Evolutionary conservation across 2,329 filamentous ascomycete genomes (phyloP).

Genomic region (Neonectria faginata): DNA sequence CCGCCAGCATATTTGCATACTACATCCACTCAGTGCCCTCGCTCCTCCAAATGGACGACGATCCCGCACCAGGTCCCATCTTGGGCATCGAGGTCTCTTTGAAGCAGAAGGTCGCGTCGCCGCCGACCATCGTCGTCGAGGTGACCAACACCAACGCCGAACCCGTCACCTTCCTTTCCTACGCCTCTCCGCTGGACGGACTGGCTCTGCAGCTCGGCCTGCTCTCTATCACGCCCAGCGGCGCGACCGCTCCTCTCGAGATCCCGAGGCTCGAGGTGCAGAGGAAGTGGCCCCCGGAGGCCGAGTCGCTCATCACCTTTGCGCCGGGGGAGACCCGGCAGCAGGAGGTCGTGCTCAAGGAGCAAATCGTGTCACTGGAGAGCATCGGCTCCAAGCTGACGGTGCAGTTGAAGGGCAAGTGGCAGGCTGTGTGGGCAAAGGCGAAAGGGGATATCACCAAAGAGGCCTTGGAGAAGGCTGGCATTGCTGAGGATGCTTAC

Average conservation of each 20-base stretch:
- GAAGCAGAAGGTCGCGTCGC: conserved; percentile 49
- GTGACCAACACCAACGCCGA: conserved; percentile 55
- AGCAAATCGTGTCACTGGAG: conserved; percentile 51
- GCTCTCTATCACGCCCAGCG: conserved; percentile 54
- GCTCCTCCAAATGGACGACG: conserved; percentile 28
- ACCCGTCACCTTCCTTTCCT: conserved; percentile 56
- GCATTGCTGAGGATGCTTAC: conserved; percentile 34
- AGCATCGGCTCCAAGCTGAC: conserved; percentile 49
- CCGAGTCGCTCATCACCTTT: conserved; percentile 54
- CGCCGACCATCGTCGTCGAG: conserved; percentile 51
- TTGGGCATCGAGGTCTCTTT: conserved; percentile 50
- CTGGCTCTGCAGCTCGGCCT: conserved; percentile 56
- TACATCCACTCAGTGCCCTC: conserved; percentile 31
- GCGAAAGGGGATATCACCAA: conserved; percentile 40
- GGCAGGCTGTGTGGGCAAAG: conserved; percentile 49
- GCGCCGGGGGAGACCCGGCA: conserved; percentile 51
- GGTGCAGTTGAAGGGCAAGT: conserved; percentile 53
- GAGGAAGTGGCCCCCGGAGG: conserved; percentile 55
- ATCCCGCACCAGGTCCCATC: conserved; percentile 29
- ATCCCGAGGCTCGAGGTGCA: conserved; percentile 53
- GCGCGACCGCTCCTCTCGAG: conserved; percentile 49
- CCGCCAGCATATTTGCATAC: conserved; percentile 38
- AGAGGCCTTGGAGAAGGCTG: conserved; percentile 36
- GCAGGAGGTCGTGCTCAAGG: conserved; percentile 53
- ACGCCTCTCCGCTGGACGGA: conserved; percentile 60